Percentiles rank a stretch among this genome's conserved stretches.
These are phyloP conservation scores for Fusarium pseudonygamai DNA, from an alignment of 2,329 filamentous ascomycete genomes.

Conservation along the genomic window DNA sequence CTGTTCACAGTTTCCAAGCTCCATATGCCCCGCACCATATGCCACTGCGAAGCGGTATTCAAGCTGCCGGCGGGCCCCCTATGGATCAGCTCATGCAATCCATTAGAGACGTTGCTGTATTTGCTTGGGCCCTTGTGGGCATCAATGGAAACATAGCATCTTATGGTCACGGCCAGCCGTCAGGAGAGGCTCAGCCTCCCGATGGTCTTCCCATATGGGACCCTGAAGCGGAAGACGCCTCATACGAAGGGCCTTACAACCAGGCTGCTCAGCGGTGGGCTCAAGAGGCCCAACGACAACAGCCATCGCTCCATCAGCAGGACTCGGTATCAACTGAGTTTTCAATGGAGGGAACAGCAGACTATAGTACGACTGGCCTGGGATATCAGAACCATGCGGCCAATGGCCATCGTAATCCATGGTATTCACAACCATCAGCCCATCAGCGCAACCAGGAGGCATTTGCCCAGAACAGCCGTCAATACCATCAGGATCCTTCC, in stretches of 20 bases:
- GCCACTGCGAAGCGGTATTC: conserved; percentile 55
- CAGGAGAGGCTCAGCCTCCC: conserved; percentile 68
- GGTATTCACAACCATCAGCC: conserved; percentile 15
- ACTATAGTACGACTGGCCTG: neutral
- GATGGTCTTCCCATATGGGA: conserved; percentile 44
- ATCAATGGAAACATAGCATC: conserved; percentile 80
- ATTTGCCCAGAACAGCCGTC: conserved; percentile 17
- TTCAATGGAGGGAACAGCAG: neutral
- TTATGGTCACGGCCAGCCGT: conserved; percentile 69
- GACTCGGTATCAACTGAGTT: conserved; percentile 4
- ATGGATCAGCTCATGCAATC: conserved; percentile 76
- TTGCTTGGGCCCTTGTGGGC: conserved; percentile 84
- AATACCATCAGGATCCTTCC: neutral
- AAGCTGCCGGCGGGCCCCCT: conserved; percentile 62
- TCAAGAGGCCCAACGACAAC: conserved; percentile 11
- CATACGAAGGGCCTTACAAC: conserved; percentile 39
- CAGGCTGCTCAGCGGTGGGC: conserved; percentile 39
- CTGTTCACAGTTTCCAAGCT: conserved; percentile 29
- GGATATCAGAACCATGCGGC: conserved; percentile 6
- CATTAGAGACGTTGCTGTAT: conserved; percentile 87
- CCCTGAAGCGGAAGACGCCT: conserved; percentile 20
- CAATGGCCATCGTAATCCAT: conserved; percentile 8
- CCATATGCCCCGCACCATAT: conserved; percentile 56
- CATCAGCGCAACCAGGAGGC: conserved; percentile 28
- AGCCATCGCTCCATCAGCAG: neutral